A percentile compares a stretch with the other conserved stretches of the same genome.
These are phyloP conservation scores for Sporisorium reilianum DNA, from an alignment of 1,284 basidiomycete genomes.

Conservation along the genomic window DNA sequence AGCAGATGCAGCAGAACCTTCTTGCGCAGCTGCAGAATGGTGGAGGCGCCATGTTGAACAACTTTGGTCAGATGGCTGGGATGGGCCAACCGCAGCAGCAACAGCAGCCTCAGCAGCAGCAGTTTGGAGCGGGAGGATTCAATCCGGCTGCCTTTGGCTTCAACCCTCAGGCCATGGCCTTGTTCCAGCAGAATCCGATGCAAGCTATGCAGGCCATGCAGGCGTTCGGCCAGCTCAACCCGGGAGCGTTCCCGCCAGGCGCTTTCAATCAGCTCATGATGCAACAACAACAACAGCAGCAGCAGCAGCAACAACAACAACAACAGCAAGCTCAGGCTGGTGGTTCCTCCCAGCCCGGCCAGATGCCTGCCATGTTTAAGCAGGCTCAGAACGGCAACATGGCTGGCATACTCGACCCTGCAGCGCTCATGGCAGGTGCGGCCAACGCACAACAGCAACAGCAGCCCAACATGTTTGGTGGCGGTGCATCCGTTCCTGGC, in stretches of 20 bases:
- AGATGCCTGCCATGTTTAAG: conserved; percentile 32
- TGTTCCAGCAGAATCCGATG: conserved; percentile 50
- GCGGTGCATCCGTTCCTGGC: conserved; percentile 16
- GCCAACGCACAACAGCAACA: conserved; percentile 31
- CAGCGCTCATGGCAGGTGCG: conserved; percentile 37
- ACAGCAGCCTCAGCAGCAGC: conserved; percentile 30
- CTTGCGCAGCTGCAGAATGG: conserved; percentile 44
- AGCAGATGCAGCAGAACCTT: conserved; percentile 39
- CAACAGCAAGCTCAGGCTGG: conserved; percentile 25
- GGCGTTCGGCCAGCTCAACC: conserved; percentile 44
- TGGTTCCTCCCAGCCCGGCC: conserved; percentile 24
- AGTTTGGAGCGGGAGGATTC: conserved; percentile 30
- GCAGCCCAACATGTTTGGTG: conserved; percentile 34
- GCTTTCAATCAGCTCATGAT: conserved; percentile 47
- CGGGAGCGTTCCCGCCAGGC: conserved; percentile 33
- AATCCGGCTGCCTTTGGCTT: conserved; percentile 41
- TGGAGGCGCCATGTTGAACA: conserved; percentile 37
- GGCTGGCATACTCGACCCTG: conserved; percentile 38
- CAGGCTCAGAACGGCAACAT: conserved; percentile 36
- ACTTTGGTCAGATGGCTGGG: conserved; percentile 41
- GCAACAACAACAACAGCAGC: conserved; percentile 47
- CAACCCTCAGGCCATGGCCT: conserved; percentile 44
- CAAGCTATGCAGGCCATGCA: conserved; percentile 55
- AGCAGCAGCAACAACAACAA: conserved; percentile 31
- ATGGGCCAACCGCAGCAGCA: conserved; percentile 36